Percentiles rank a stretch among this genome's conserved stretches.
These are phyloP conservation scores for Primulina eburnea DNA, from an alignment of 257 asterid species.

Conservation along the genomic window DNA sequence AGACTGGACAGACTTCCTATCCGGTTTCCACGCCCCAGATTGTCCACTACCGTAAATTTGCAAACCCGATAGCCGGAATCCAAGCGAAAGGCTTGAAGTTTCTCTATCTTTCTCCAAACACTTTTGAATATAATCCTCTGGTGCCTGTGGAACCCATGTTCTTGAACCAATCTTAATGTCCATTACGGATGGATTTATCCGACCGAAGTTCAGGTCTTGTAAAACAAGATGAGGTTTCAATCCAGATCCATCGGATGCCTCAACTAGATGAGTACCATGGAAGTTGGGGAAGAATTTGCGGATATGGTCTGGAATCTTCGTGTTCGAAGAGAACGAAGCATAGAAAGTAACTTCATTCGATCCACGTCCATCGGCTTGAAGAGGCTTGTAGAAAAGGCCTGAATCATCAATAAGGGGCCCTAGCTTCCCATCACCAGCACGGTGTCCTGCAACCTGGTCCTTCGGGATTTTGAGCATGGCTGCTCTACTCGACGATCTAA, in stretches of 20 bases:
- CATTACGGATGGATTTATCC: not conserved
- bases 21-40: slow-evolving; percentile 65
- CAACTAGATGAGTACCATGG: slow-evolving; percentile 71
- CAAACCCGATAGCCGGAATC: slow-evolving; percentile 80
- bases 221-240: slow-evolving; percentile 65
- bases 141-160: not conserved
- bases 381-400: slow-evolving; percentile 93
- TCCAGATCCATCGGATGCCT: slow-evolving; percentile 90
- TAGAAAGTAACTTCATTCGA: slow-evolving; percentile 66
- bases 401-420: slow-evolving; percentile 91
- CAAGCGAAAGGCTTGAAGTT: slow-evolving; percentile 56
- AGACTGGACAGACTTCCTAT: slow-evolving; percentile 38
- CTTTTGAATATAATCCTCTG: not conserved
- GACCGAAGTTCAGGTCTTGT: slow-evolving; percentile 48
- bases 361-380: slow-evolving; percentile 84
- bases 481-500: not conserved
- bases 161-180: not conserved
- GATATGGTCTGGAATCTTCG: slow-evolving; percentile 56
- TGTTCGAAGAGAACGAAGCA: slow-evolving; percentile 56
- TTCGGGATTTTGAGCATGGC: slow-evolving; percentile 74
- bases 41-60: slow-evolving; percentile 45
- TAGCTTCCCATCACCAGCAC: slow-evolving; percentile 57
- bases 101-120: slow-evolving; percentile 60
- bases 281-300: slow-evolving; percentile 66
- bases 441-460: slow-evolving; percentile 94